These are phyloP conservation scores for Aspergillus glaucus DNA, from an alignment of 2,329 filamentous ascomycete species.

Conservation along the genomic window DNA sequence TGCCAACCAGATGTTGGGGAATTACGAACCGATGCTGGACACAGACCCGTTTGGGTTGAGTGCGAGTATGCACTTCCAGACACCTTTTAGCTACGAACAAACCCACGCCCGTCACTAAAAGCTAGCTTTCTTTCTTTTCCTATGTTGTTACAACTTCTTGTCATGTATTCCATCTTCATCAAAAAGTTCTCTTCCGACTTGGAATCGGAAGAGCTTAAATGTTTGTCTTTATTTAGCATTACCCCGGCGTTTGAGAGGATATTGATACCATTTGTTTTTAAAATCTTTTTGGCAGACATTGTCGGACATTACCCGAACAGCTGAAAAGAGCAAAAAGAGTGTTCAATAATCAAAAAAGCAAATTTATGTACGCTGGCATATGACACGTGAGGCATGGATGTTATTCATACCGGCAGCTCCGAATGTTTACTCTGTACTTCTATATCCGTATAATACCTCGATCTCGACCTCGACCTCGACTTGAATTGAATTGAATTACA, in stretches of 20 bases:
- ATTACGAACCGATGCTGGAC: constrained; percentile 81
- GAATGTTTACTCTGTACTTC: no score
- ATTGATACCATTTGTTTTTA: constrained; percentile 28
- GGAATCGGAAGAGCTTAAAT: constrained; percentile 20
- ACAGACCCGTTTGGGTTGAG: constrained; percentile 90
- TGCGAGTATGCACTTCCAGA: constrained; percentile 91
- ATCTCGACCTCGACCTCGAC: no score
- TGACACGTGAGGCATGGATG: no score
- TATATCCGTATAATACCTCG: no score
- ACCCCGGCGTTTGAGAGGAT: constrained; percentile 24
- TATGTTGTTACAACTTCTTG: constrained; percentile 1
- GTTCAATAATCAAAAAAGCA: background rate
- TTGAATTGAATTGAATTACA: no score
- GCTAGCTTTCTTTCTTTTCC: constrained; percentile 4
- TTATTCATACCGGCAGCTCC: no score
- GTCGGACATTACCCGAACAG: background rate
- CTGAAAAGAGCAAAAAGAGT: background rate
- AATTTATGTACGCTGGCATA: no score
- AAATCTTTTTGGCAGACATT: background rate
- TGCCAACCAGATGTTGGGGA: constrained; percentile 53
- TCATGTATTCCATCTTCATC: constrained; percentile 4
- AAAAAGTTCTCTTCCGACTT: background rate
- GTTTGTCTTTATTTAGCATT: constrained; percentile 24
- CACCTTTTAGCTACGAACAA: constrained; percentile 57
- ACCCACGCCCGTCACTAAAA: constrained; percentile 29